These are phyloP conservation scores for Candida chauliodis DNA, from an alignment of 805 yeast genomes.

Conservation along the genomic window DNA sequence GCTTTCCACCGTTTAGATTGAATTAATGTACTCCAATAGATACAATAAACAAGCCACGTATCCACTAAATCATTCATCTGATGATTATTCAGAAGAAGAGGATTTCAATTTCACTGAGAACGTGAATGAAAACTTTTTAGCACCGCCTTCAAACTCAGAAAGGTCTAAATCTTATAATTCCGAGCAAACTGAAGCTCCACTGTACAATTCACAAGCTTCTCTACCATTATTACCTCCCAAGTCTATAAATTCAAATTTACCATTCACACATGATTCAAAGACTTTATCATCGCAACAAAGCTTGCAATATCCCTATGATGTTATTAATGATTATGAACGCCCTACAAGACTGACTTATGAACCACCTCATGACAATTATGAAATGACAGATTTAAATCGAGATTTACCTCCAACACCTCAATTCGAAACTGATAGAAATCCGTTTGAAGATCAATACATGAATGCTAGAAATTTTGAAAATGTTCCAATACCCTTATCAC, in stretches of 20 bases:
- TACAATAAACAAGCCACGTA: neutral
- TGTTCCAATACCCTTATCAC: constrained; percentile 8
- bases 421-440: neutral
- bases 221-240: constrained; percentile 5
- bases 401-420: constrained; percentile 9
- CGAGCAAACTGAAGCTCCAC: neutral
- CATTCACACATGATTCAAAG: constrained; percentile 1
- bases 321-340: neutral
- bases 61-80: neutral
- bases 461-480: constrained; percentile 5
- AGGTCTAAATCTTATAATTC: constrained; percentile 6
- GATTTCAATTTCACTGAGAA: neutral
- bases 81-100: neutral
- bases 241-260: neutral
- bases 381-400: constrained; percentile 10
- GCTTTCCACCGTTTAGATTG: too few species aligned
- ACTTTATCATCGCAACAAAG: constrained; percentile 9
- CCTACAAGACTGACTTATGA: neutral
- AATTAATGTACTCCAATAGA: neutral
- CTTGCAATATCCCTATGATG: constrained; percentile 6
- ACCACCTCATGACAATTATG: constrained; percentile 10
- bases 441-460: constrained; percentile 3
- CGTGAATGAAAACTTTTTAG: neutral
- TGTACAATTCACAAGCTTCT: neutral
- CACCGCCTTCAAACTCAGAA: neutral